Conservation (phyloP, 1,284 basidiomycete species). For the Microbotryum scabiosae region DNA sequence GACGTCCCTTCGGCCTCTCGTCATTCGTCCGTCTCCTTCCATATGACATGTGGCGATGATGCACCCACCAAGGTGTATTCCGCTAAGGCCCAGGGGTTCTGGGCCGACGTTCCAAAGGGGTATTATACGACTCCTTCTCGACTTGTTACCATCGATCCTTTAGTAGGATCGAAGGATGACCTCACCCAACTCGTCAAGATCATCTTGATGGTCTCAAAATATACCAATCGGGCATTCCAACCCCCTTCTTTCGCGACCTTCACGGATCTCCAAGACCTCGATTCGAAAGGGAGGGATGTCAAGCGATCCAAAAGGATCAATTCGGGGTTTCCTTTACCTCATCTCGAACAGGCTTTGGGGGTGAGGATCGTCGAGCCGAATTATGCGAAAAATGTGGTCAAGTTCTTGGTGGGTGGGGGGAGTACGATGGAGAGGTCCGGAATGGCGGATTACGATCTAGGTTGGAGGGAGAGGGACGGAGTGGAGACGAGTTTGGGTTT, state of each 20-base stretch:
- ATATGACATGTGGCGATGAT: constrained; percentile 25
- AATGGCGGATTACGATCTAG: constrained; percentile 1
- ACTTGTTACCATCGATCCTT: constrained; percentile 14
- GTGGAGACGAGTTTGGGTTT: constrained; percentile 3
- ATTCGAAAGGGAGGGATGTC: not conserved
- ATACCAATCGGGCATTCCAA: constrained; percentile 8
- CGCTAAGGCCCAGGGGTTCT: constrained; percentile 26
- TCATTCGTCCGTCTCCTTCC: constrained; percentile 8
- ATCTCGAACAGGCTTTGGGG: constrained; percentile 10
- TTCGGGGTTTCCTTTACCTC: constrained; percentile 19
- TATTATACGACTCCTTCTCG: constrained; percentile 24
- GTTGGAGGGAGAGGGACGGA: constrained; percentile 5
- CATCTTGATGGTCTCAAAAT: constrained; percentile 12
- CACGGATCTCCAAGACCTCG: constrained; percentile 4
- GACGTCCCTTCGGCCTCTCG: constrained; percentile 2
- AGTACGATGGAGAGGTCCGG: constrained; percentile 1
- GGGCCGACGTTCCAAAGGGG: constrained; percentile 22
- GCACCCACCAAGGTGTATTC: constrained; percentile 11
- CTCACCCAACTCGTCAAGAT: constrained; percentile 9
- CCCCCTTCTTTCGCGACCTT: constrained; percentile 10
- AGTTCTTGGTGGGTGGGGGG: constrained; percentile 3
- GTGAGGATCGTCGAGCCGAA: constrained; percentile 18
- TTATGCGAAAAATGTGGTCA: constrained; percentile 8
- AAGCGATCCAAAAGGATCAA: not conserved
- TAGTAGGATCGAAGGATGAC: not conserved